Conservation (phyloP, 371 early-diverging fungal genomes). For the Mucor indicus region DNA sequence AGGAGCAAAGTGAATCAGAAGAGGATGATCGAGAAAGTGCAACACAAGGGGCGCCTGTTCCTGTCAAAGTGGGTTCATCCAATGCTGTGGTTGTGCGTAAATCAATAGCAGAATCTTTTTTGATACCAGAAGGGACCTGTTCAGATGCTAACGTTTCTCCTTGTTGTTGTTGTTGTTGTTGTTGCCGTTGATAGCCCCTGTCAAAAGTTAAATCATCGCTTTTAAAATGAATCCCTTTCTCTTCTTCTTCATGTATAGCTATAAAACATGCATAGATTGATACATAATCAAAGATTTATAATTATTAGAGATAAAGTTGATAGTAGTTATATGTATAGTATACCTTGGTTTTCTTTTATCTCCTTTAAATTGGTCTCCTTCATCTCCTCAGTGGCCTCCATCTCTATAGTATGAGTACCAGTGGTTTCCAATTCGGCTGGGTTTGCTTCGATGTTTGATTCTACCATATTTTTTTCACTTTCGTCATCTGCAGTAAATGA, state of each 20-base stretch:
- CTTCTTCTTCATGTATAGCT: neutral
- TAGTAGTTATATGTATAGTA: no score
- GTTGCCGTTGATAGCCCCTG: no score
- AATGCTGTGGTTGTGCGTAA: conserved; percentile 1
- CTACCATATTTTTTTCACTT: conserved; percentile 16
- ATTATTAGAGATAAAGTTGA: no score
- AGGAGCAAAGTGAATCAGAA: neutral
- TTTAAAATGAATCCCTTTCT: neutral
- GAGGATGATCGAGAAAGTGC: neutral
- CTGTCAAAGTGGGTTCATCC: neutral
- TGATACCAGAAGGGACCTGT: neutral
- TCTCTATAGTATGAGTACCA: neutral
- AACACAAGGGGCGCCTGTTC: neutral
- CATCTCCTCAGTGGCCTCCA: neutral
- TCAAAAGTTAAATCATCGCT: no score
- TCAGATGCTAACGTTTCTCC: neutral
- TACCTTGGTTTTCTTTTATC: no score
- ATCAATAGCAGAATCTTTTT: conserved; percentile 14
- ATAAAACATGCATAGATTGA: no score
- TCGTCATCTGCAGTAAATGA: conserved; percentile 44
- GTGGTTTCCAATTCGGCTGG: conserved; percentile 14
- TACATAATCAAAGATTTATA: no score
- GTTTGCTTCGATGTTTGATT: conserved; percentile 10
- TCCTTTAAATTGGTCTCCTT: neutral
- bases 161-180: neutral